A percentile compares a stretch with the other conserved stretches of the same genome.
These are phyloP conservation scores for Lactuca saligna DNA, from an alignment of 129 eudicot genomes.

Conservation along the genomic window DNA sequence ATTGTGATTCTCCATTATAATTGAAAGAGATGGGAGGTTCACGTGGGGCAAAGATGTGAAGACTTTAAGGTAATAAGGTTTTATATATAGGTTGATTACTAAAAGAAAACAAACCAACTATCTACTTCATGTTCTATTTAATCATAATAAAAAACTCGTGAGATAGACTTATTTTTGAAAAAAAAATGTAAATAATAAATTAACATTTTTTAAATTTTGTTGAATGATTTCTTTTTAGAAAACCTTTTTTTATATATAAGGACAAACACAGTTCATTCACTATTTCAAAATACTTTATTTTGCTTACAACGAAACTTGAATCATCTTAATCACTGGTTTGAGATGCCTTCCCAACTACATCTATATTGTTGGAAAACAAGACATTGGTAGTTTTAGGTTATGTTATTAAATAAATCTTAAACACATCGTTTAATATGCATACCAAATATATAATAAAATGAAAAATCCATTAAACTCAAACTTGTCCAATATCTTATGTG, in stretches of 20 bases:
- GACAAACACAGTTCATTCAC: too few relatives aligned
- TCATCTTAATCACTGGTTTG: too few relatives aligned
- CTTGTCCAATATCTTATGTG: neutral
- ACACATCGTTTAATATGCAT: neutral
- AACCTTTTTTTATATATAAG: too few relatives aligned
- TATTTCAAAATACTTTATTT: too few relatives aligned
- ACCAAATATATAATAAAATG: too few relatives aligned
- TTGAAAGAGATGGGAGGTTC: slow-evolving; percentile 22
- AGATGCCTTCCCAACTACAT: too few relatives aligned
- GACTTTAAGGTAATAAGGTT: slow-evolving; percentile 32
- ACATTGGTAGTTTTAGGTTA: neutral
- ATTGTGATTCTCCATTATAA: slow-evolving; percentile 47
- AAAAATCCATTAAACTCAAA: too few relatives aligned
- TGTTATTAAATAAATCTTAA: neutral
- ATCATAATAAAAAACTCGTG: too few relatives aligned
- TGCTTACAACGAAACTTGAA: too few relatives aligned
- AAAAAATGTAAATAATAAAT: neutral
- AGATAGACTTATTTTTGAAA: neutral
- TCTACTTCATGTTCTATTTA: neutral
- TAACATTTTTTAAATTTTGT: too few relatives aligned
- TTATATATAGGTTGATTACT: slow-evolving; percentile 27
- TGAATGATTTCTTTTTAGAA: neutral
- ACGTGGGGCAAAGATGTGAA: slow-evolving; percentile 28
- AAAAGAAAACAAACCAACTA: slow-evolving; percentile 18
- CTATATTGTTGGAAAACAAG: too few relatives aligned